Evolutionary conservation across 371 early-diverging fungal species (phyloP).

Genomic region (Syncephalastrum monosporum): DNA sequence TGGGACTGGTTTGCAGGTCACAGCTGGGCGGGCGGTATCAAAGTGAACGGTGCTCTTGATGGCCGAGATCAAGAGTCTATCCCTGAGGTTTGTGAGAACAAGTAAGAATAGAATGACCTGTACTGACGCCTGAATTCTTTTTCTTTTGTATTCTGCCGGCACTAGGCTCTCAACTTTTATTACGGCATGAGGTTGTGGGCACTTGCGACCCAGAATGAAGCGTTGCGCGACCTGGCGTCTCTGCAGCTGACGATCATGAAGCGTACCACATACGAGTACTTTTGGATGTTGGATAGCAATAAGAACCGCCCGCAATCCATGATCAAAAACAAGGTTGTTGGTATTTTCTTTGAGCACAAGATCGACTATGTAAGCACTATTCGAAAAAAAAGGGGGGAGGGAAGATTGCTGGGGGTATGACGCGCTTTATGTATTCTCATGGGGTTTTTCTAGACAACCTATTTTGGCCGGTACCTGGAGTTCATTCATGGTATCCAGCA

Average conservation of each 20-base stretch:
- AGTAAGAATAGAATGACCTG: not conserved
- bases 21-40: slow-evolving; percentile 79
- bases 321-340: slow-evolving; percentile 63
- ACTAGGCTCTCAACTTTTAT: slow-evolving; percentile 66
- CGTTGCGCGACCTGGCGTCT: slow-evolving; percentile 39
- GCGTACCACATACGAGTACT: slow-evolving; percentile 65
- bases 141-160: no score
- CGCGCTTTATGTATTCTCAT: no score
- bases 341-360: slow-evolving; percentile 75
- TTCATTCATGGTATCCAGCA: slow-evolving; percentile 82
- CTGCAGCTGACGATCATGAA: slow-evolving; percentile 58
- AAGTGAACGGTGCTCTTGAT: slow-evolving; percentile 59
- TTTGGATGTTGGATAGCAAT: slow-evolving; percentile 56
- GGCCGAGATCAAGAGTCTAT: slow-evolving; percentile 78
- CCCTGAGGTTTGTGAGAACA: slow-evolving; percentile 50
- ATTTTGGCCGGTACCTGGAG: slow-evolving; percentile 62
- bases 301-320: slow-evolving; percentile 50
- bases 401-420: no score
- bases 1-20: slow-evolving; percentile 82
- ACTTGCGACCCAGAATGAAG: slow-evolving; percentile 35
- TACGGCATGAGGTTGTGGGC: slow-evolving; percentile 72
- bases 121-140: not conserved
- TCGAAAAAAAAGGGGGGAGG: no score
- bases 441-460: slow-evolving; percentile 46
- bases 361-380: slow-evolving; percentile 59